Conservation (phyloP, 768 basidiomycete genomes). For the Lyophyllum semitale region DNA sequence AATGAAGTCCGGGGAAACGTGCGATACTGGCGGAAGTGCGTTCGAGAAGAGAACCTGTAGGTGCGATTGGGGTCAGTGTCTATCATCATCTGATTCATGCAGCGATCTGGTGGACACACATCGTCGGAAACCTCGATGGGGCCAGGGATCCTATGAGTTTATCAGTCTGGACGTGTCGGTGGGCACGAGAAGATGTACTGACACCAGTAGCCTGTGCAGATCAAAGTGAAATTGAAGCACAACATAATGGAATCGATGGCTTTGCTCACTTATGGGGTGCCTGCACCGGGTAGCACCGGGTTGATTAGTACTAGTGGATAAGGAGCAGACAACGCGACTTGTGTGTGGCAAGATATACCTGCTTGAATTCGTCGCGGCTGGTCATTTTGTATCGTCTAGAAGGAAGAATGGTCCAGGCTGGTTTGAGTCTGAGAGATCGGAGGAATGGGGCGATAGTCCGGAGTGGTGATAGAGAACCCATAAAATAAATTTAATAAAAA, state of each 20-base stretch:
- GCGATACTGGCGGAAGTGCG: constrained; percentile 88
- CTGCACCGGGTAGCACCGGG: constrained; percentile 18
- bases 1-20: constrained; percentile 87
- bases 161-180: constrained; percentile 1
- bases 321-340: not conserved
- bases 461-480: constrained; percentile 12
- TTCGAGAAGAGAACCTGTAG: constrained; percentile 85
- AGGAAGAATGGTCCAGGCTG: not conserved
- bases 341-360: constrained; percentile 25
- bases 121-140: constrained; percentile 63
- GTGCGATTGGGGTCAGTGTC: not conserved
- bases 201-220: constrained; percentile 50
- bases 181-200: constrained; percentile 19
- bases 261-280: constrained; percentile 38
- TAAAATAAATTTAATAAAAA: no score
- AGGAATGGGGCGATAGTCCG: constrained; percentile 15
- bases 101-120: constrained; percentile 17
- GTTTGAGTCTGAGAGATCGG: constrained; percentile 13
- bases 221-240: constrained; percentile 11
- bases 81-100: not conserved
- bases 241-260: constrained; percentile 23
- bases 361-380: constrained; percentile 28
- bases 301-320: not conserved
- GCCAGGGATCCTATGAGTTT: constrained; percentile 54
- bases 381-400: constrained; percentile 20